phyloP scores from a whole-genome alignment of 2,329 filamentous ascomycete genomes.

The Zymoseptoria pseudotritici region DNA sequence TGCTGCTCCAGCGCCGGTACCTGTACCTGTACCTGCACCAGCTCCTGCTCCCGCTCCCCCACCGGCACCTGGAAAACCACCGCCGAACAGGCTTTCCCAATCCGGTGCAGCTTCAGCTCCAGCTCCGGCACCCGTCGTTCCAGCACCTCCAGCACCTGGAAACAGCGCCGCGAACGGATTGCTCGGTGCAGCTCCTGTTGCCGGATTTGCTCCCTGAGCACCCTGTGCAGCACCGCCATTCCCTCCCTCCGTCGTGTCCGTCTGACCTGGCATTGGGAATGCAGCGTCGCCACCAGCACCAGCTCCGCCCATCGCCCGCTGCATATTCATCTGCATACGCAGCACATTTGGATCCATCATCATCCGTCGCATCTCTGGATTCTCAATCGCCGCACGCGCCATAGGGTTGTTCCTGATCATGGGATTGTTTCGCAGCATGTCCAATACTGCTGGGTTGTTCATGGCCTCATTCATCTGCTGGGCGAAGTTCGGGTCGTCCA shows the following conservation, averaged over 20 bases:
- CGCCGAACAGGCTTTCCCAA: constrained; percentile 57
- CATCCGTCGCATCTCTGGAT: constrained; percentile 83
- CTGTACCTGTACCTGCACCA: constrained; percentile 22
- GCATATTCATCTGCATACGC: constrained; percentile 74
- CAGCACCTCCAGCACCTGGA: constrained; percentile 24
- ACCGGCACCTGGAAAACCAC: constrained; percentile 1
- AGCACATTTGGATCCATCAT: constrained; percentile 85
- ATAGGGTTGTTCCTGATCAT: constrained; percentile 87
- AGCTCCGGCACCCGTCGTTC: constrained; percentile 17
- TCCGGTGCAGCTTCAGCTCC: constrained; percentile 48
- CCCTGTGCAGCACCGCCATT: constrained; percentile 33
- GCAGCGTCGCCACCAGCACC: constrained; percentile 39
- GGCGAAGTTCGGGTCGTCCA: constrained; percentile 80
- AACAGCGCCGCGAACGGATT: constrained; percentile 60
- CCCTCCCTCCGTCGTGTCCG: constrained; percentile 64
- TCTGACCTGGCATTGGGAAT: constrained; percentile 87
- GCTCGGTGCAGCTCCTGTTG: constrained; percentile 19
- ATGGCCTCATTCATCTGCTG: constrained; percentile 90
- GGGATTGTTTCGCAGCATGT: constrained; percentile 59
- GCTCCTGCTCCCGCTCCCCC: constrained; percentile 17
- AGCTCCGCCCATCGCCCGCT: constrained; percentile 55
- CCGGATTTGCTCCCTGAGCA: constrained; percentile 8
- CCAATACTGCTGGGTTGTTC: constrained; percentile 87
- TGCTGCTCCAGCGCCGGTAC: constrained; percentile 23
- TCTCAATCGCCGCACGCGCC: constrained; percentile 79